Conservation (phyloP, 345 rosid genomes). For the Aquilaria sinensis region DNA sequence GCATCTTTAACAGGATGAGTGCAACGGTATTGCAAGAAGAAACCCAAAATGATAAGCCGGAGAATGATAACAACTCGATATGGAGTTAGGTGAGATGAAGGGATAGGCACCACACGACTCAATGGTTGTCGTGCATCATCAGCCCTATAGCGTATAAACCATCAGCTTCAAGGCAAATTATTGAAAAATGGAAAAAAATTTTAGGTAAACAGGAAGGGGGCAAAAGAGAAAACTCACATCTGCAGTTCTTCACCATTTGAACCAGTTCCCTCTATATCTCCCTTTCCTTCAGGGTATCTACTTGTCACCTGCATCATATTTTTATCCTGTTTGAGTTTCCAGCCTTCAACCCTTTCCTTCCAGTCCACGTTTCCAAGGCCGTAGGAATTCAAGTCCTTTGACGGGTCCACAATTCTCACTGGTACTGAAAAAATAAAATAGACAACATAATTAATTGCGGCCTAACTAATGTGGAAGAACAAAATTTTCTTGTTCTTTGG, state of each 20-base stretch:
- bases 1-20: slow-evolving; percentile 97
- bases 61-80: slow-evolving; percentile 80
- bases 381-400: slow-evolving; percentile 95
- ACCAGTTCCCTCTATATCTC: slow-evolving; percentile 95
- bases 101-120: slow-evolving; percentile 81
- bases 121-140: slow-evolving; percentile 92
- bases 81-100: slow-evolving; percentile 81
- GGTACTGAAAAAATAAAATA: slow-evolving; percentile 49
- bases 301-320: slow-evolving; percentile 58
- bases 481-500: too few species aligned
- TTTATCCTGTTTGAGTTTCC: slow-evolving; percentile 99
- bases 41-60: slow-evolving; percentile 96
- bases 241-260: slow-evolving; percentile 98
- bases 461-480: neutral
- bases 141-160: slow-evolving; percentile 55
- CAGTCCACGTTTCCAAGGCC: slow-evolving; percentile 98
- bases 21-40: slow-evolving; percentile 91
- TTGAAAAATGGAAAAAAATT: neutral
- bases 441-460: slow-evolving; percentile 14
- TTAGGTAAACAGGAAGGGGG: neutral
- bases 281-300: slow-evolving; percentile 81
- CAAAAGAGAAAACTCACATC: slow-evolving; percentile 53
- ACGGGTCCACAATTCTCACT: slow-evolving; percentile 96
- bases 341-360: slow-evolving; percentile 99
- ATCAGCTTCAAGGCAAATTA: slow-evolving; percentile 6